These are phyloP conservation scores for Phlyctochytrium planicorne DNA, from an alignment of 192 early-diverging fungal genomes.

Conservation along the genomic window DNA sequence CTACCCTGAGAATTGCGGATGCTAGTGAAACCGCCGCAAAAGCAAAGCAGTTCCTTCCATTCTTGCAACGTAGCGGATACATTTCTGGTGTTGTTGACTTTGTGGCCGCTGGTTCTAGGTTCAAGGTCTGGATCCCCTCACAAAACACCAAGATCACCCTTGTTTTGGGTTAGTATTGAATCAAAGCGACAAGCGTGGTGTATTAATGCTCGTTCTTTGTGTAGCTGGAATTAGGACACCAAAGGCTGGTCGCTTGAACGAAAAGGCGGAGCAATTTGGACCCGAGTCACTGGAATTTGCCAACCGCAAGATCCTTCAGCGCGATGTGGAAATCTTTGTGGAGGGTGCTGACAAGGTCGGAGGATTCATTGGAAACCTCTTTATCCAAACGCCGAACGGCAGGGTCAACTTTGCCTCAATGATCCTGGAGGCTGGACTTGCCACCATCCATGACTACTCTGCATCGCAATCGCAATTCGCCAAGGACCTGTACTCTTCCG, in stretches of 20 bases:
- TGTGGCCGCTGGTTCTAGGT: slow-evolving; percentile 78
- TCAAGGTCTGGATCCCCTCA: slow-evolving; percentile 80
- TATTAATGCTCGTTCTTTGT: too few species aligned
- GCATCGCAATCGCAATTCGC: slow-evolving; percentile 78
- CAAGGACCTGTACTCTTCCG: slow-evolving; percentile 71
- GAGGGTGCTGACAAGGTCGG: slow-evolving; percentile 90
- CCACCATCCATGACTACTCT: slow-evolving; percentile 79
- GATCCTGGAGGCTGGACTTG: slow-evolving; percentile 78
- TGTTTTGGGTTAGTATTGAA: slow-evolving; percentile 56
- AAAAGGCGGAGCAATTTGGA: slow-evolving; percentile 84
- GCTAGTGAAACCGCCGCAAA: slow-evolving; percentile 80
- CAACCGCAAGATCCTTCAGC: slow-evolving; percentile 69
- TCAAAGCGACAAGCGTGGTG: too few species aligned
- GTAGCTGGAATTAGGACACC: slow-evolving; percentile 78
- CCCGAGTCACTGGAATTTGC: slow-evolving; percentile 76
- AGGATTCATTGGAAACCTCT: slow-evolving; percentile 89
- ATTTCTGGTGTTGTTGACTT: slow-evolving; percentile 85
- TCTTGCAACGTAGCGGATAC: slow-evolving; percentile 74
- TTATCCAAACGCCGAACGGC: slow-evolving; percentile 29
- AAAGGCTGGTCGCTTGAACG: slow-evolving; percentile 64
- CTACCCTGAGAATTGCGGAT: slow-evolving; percentile 72
- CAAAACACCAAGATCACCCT: slow-evolving; percentile 83
- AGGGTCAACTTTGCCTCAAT: slow-evolving; percentile 65
- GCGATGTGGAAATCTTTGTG: slow-evolving; percentile 88
- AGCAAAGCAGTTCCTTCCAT: slow-evolving; percentile 82